Evolutionary conservation across 306 rosid genomes (phyloP).

Genomic region (Medicago ruthenica): DNA sequence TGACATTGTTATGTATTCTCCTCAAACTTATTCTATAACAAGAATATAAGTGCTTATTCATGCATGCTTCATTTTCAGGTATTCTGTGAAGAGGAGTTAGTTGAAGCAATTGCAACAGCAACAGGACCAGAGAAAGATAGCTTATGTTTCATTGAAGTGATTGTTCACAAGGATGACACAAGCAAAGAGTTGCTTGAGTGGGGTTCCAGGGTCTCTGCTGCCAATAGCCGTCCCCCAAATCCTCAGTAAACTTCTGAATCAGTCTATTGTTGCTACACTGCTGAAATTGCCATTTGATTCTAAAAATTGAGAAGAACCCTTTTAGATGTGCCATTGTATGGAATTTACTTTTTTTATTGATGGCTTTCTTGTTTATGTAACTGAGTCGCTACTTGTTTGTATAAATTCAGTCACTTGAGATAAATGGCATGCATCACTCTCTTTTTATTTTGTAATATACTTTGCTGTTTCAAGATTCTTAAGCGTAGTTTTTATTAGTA

Average conservation of each 20-base stretch:
- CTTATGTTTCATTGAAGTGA: constrained; percentile 85
- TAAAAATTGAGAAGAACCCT: background rate
- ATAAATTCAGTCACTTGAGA: background rate
- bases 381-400: background rate
- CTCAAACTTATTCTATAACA: background rate
- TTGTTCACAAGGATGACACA: constrained; percentile 86
- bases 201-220: constrained; percentile 86
- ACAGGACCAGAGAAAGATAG: constrained; percentile 69
- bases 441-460: background rate
- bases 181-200: constrained; percentile 91
- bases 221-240: constrained; percentile 85
- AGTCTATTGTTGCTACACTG: background rate
- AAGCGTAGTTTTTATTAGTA: too few species aligned
- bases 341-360: constrained; percentile 27
- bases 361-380: constrained; percentile 13
- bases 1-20: background rate
- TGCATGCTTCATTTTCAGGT: constrained; percentile 51
- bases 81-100: constrained; percentile 69
- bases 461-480: background rate
- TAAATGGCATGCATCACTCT: background rate
- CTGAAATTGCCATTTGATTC: background rate
- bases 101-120: constrained; percentile 73
- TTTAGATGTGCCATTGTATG: constrained; percentile 12
- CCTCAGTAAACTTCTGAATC: constrained; percentile 54
- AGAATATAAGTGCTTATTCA: background rate